phyloP scores from a whole-genome alignment of 2,329 filamentous ascomycete species.

The Talaromyces sp. region DNA sequence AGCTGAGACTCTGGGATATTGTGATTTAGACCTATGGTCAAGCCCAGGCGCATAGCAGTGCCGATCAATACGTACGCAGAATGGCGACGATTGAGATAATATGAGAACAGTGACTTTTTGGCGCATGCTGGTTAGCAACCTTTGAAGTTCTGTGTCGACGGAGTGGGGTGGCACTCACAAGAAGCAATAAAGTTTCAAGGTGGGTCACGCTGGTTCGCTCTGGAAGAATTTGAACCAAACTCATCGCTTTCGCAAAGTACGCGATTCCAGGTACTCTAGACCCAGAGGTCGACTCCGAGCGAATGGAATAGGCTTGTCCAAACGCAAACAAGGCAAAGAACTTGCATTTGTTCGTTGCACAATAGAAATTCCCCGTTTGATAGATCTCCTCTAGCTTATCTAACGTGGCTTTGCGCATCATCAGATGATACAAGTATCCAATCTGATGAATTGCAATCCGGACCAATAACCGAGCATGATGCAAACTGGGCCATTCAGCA shows the following conservation, averaged over 20 bases:
- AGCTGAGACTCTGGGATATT: conserved; percentile 41
- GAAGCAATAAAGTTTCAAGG: conserved; percentile 46
- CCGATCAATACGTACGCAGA: conserved; percentile 39
- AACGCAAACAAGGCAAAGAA: conserved; percentile 51
- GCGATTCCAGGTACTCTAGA: conserved; percentile 47
- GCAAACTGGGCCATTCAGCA: conserved; percentile 39
- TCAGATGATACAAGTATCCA: conserved; percentile 39
- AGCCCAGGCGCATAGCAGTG: conserved; percentile 46
- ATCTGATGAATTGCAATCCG: conserved; percentile 42
- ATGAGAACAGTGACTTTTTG: conserved; percentile 40
- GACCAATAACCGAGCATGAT: conserved; percentile 40
- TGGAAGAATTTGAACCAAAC: conserved; percentile 45
- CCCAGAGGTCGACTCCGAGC: conserved; percentile 36
- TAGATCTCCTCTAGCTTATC: conserved; percentile 45
- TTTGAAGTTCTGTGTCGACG: neutral
- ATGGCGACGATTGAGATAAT: conserved; percentile 40
- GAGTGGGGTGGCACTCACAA: conserved; percentile 30
- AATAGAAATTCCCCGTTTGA: conserved; percentile 35
- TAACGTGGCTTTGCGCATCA: conserved; percentile 42
- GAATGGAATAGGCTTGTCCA: conserved; percentile 50
- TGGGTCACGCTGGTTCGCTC: conserved; percentile 50
- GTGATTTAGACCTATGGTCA: conserved; percentile 50
- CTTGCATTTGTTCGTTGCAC: conserved; percentile 45
- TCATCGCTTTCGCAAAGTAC: conserved; percentile 48
- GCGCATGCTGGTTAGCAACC: no score